Evolutionary conservation across 176 grass and related monocot genomes (phyloP).

Genomic region (Bolboschoenus planiculmis): DNA sequence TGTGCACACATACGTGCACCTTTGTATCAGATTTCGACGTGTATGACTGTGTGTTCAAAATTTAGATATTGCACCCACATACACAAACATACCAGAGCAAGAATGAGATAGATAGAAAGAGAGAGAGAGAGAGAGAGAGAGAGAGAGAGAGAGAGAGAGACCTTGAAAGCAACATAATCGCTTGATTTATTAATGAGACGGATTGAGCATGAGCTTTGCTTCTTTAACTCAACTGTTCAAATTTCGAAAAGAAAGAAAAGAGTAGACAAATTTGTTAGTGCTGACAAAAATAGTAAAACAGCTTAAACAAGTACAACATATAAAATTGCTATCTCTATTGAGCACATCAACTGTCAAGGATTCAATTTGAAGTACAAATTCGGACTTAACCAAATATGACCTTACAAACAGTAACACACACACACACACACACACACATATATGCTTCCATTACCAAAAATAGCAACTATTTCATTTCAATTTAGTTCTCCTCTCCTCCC

Average conservation of each 20-base stretch:
- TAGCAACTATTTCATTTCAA: neutral
- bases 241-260: slow-evolving; percentile 3
- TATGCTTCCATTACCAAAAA: neutral
- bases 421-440: no score
- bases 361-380: neutral
- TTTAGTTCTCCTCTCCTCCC: neutral
- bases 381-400: neutral
- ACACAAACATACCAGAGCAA: neutral
- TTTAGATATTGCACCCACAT: neutral
- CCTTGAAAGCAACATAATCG: slow-evolving; percentile 92
- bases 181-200: slow-evolving; percentile 75
- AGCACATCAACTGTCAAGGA: neutral
- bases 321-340: neutral
- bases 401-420: neutral
- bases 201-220: slow-evolving; percentile 80
- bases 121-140: neutral
- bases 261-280: neutral
- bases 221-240: slow-evolving; percentile 86
- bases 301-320: neutral
- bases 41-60: neutral
- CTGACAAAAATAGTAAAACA: neutral
- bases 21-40: neutral
- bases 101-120: neutral
- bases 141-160: slow-evolving; percentile 27
- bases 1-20: neutral